Conservation (phyloP, 2,329 filamentous ascomycete species). For the Elsinoe arachidis region DNA sequence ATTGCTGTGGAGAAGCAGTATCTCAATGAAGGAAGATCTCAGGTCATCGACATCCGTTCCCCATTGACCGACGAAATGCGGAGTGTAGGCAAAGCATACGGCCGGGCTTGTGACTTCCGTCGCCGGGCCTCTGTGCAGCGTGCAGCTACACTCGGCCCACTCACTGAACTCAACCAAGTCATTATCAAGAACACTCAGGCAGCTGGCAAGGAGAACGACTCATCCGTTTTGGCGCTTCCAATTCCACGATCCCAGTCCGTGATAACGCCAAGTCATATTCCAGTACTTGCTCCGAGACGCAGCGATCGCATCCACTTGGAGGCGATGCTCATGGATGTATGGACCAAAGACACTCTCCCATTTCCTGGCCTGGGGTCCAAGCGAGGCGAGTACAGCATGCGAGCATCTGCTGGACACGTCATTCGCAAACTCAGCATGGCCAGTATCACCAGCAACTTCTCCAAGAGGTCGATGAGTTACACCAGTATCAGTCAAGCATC, state of each 20-base stretch:
- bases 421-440: constrained; percentile 82
- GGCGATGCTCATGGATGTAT: constrained; percentile 64
- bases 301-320: constrained; percentile 73
- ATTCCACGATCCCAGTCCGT: constrained; percentile 75
- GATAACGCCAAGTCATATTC: constrained; percentile 57
- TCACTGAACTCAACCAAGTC: constrained; percentile 61
- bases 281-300: constrained; percentile 64
- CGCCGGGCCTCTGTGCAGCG: constrained; percentile 70
- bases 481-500: constrained; percentile 29
- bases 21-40: constrained; percentile 40
- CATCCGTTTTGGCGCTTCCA: constrained; percentile 37
- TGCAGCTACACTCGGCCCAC: constrained; percentile 63
- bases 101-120: constrained; percentile 57
- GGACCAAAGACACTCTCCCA: constrained; percentile 71
- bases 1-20: constrained; percentile 44
- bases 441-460: constrained; percentile 68
- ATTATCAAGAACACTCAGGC: constrained; percentile 79
- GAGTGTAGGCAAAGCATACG: constrained; percentile 65
- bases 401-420: constrained; percentile 72
- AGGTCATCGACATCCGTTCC: constrained; percentile 46
- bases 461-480: constrained; percentile 58
- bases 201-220: constrained; percentile 46
- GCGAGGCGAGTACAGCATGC: constrained; percentile 62
- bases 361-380: constrained; percentile 70
- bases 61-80: constrained; percentile 63